phyloP scores from a whole-genome alignment of 768 basidiomycete species.

The Lactarius evosmus region DNA sequence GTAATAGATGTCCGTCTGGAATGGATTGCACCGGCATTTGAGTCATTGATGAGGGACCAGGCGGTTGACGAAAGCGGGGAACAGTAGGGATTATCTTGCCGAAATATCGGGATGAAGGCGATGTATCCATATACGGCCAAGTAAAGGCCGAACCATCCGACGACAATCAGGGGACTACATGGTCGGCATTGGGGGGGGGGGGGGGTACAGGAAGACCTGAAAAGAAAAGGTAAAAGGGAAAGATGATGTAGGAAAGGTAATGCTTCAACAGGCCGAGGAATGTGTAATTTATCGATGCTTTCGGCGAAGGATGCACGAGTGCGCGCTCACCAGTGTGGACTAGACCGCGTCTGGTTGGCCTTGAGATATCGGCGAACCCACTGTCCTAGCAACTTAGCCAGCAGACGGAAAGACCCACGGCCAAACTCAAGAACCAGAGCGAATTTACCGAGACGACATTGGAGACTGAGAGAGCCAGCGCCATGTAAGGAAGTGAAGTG shows the following conservation, averaged over 20 bases:
- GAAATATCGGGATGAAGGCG: too few relatives aligned
- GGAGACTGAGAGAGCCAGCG: neutral
- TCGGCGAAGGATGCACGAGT: conserved; percentile 1
- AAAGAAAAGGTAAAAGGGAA: too few relatives aligned
- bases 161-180: too few relatives aligned
- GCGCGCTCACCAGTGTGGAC: neutral
- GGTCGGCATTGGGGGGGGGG: too few relatives aligned
- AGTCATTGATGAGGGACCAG: too few relatives aligned
- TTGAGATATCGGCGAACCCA: conserved; percentile 4
- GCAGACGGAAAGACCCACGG: neutral
- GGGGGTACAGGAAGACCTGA: too few relatives aligned
- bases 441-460: neutral
- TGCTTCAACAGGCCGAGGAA: neutral
- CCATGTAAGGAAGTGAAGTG: too few relatives aligned
- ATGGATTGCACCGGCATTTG: conserved; percentile 29
- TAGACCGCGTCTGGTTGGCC: neutral
- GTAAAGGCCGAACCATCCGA: too few relatives aligned
- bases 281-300: neutral
- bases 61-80: too few relatives aligned
- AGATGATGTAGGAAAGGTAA: conserved; percentile 9
- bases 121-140: too few relatives aligned
- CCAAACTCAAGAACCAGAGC: neutral
- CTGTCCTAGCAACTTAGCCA: neutral
- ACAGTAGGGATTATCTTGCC: too few relatives aligned
- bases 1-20: conserved; percentile 32